These are phyloP conservation scores for Zoysia pacifica DNA, from an alignment of 176 grass and related monocot species.

Conservation along the genomic window DNA sequence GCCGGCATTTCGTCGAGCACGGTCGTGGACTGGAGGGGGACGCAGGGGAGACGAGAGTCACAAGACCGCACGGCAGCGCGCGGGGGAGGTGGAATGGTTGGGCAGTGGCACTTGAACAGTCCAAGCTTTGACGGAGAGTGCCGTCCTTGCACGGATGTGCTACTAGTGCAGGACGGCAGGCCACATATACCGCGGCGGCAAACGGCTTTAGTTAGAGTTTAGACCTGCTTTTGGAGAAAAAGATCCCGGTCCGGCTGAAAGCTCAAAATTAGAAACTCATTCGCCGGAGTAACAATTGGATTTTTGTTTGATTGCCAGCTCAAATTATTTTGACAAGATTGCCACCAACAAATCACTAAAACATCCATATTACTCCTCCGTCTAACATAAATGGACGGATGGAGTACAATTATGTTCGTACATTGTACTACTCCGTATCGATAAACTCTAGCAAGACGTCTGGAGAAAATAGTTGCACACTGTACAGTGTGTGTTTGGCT, in stretches of 20 bases:
- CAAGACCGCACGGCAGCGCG: not conserved
- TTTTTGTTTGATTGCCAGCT: not conserved
- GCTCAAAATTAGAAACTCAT: no score
- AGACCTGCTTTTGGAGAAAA: not conserved
- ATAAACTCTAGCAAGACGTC: not conserved
- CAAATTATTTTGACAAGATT: no score
- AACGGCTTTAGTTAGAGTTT: not conserved
- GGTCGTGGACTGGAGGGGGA: not conserved
- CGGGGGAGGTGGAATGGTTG: not conserved
- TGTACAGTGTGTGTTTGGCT: not conserved
- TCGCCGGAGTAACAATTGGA: not conserved
- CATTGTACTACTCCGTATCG: no score
- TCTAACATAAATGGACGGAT: no score
- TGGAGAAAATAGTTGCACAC: not conserved
- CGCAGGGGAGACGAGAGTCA: not conserved
- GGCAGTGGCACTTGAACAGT: not conserved
- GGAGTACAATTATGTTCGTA: no score
- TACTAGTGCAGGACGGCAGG: no score
- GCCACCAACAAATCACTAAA: no score
- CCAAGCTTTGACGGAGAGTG: not conserved
- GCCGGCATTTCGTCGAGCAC: slow-evolving; percentile 8
- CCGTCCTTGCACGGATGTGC: not conserved
- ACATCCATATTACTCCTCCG: no score
- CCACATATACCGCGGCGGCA: not conserved
- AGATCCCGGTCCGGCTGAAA: not conserved